Conservation (phyloP, 1,284 basidiomycete species). For the Tetrapyrgos nigripes region DNA sequence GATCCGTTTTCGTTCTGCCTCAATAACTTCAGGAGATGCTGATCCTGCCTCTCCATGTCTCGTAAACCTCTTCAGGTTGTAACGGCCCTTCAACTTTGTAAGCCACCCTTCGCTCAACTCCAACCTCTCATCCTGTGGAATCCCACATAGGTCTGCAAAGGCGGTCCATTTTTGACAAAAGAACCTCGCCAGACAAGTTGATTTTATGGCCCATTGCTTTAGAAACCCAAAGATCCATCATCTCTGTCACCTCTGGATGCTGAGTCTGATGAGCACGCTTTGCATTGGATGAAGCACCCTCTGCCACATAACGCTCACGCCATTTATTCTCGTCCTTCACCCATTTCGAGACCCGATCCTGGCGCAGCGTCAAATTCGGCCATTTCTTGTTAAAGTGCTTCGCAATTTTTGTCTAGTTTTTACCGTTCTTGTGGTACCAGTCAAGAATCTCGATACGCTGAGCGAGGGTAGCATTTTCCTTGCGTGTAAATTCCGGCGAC, state of each 20-base stretch:
- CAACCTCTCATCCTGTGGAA: conserved; percentile 28
- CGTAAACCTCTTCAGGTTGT: too few species aligned
- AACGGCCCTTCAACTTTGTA: too few species aligned
- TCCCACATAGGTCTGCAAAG: conserved; percentile 21
- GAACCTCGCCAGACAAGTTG: conserved; percentile 32
- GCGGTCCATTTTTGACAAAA: conserved; percentile 39
- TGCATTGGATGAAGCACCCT: too few species aligned
- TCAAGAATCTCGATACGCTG: conserved; percentile 35
- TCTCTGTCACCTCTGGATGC: too few species aligned
- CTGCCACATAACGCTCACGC: conserved; percentile 19
- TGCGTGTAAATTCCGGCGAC: too few species aligned
- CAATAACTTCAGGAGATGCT: too few species aligned
- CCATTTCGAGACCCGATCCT: conserved; percentile 29
- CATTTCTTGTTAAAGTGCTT: conserved; percentile 27
- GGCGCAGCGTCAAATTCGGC: conserved; percentile 28
- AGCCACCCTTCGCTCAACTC: too few species aligned
- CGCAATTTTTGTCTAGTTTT: conserved; percentile 29
- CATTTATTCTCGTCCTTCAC: conserved; percentile 26
- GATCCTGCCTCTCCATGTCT: too few species aligned
- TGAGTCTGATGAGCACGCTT: conserved; percentile 23
- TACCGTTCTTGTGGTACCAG: conserved; percentile 34
- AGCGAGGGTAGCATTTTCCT: conserved; percentile 24
- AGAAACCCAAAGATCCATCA: too few species aligned
- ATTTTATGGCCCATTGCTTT: conserved; percentile 35
- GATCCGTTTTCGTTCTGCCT: too few species aligned